A percentile compares a stretch with the other conserved stretches of the same genome.
These are phyloP conservation scores for Diplogelasinospora grovesii DNA, from an alignment of 495 filamentous ascomycete genomes.

Conservation along the genomic window DNA sequence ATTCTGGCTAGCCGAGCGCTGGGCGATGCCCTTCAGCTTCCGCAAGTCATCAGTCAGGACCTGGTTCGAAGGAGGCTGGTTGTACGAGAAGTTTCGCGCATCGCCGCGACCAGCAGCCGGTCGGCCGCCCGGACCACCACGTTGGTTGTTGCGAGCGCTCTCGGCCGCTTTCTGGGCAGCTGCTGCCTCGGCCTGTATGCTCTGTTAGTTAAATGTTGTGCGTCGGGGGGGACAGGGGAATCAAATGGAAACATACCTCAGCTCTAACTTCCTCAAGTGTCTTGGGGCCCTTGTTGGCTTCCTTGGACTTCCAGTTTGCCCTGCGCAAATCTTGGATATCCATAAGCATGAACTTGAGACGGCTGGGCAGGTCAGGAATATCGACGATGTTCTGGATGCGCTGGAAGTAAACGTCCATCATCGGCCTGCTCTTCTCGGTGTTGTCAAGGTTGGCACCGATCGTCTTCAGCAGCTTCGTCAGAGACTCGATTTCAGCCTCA, in stretches of 20 bases:
- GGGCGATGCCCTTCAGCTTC: conserved; percentile 56
- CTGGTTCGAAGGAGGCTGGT: conserved; percentile 61
- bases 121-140: conserved; percentile 59
- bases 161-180: conserved; percentile 64
- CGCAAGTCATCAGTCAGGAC: conserved; percentile 86
- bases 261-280: conserved; percentile 86
- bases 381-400: conserved; percentile 77
- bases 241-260: conserved; percentile 54
- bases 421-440: conserved; percentile 67
- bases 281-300: conserved; percentile 87
- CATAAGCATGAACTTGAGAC: conserved; percentile 92
- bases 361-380: conserved; percentile 70
- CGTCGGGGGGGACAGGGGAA: not conserved
- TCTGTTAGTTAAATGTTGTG: conserved; percentile 12
- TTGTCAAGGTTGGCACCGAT: conserved; percentile 80
- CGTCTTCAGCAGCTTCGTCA: conserved; percentile 85
- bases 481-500: conserved; percentile 90
- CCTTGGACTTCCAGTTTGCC: conserved; percentile 74
- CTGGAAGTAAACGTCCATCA: conserved; percentile 92
- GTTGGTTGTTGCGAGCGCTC: conserved; percentile 50
- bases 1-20: conserved; percentile 51
- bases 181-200: conserved; percentile 51
- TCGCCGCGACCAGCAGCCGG: conserved; percentile 74
- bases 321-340: conserved; percentile 81
- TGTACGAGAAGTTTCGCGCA: conserved; percentile 69